These are phyloP conservation scores for Amborella trichopoda DNA, from an alignment of 164 flowering plant genomes.

Conservation along the genomic window DNA sequence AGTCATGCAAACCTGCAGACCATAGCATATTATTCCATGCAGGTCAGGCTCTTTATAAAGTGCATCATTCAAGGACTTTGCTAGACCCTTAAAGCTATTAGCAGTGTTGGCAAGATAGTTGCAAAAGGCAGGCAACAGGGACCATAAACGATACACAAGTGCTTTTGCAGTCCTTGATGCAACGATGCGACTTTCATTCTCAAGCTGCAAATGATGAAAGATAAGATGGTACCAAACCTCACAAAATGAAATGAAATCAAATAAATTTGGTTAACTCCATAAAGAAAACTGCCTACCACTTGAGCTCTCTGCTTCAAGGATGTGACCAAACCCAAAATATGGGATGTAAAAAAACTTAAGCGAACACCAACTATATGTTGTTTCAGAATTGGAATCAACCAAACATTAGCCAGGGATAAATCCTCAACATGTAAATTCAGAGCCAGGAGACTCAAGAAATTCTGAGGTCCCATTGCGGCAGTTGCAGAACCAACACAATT, in stretches of 20 bases:
- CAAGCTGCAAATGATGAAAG: constrained; percentile 42
- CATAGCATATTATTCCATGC: constrained; percentile 71
- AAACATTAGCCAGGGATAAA: constrained; percentile 47
- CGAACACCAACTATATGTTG: constrained; percentile 69
- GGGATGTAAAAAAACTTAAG: constrained; percentile 49
- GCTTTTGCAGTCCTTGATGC: constrained; percentile 64
- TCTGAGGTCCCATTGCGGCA: constrained; percentile 83
- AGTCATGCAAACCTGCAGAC: constrained; percentile 60
- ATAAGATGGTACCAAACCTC: not conserved
- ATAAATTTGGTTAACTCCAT: not conserved
- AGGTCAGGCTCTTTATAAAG: constrained; percentile 53
- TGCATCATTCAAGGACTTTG: constrained; percentile 27
- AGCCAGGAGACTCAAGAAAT: constrained; percentile 55
- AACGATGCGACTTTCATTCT: constrained; percentile 45
- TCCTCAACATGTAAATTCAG: constrained; percentile 68
- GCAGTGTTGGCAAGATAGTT: constrained; percentile 84
- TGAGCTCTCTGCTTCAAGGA: constrained; percentile 39
- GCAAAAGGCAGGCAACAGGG: constrained; percentile 90
- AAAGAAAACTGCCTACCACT: constrained; percentile 28
- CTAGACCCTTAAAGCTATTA: constrained; percentile 53
- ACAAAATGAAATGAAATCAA: constrained; percentile 2
- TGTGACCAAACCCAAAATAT: constrained; percentile 39
- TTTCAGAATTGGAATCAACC: constrained; percentile 91
- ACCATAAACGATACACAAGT: constrained; percentile 73
- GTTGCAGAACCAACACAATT: constrained; percentile 87